Evolutionary conservation across 306 rosid species (phyloP), one percentile per base, ranked within the genome.

Genomic region (Cucurbita moschata): DNA sequence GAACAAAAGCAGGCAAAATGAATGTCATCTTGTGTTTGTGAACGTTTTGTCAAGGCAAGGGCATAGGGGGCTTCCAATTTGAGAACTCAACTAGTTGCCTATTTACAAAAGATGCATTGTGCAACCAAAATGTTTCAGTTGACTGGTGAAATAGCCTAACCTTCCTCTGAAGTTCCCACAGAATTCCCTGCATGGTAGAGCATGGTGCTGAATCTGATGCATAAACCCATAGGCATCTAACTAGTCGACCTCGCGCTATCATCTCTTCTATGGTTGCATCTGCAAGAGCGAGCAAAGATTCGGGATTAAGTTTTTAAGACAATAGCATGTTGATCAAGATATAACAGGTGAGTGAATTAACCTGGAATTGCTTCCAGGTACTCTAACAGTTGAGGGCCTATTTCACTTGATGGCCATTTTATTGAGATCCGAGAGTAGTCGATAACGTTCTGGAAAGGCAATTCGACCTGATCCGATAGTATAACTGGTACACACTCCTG

Each of bases 101-200:
- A 81, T 91, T 86, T 74, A 91, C 87, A 75, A 84, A 30, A 19
- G 99, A 85, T 66, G 88, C 92, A 58, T 95, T 87, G 73, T 89
- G 97, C 81, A 95, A 76, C 99, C 99, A 95, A 77, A 95, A 95
- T 57, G 97, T 91, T 87, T 89, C 97, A 23, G 86, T 82, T 57
- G 99, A 95, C 51, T 91, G 96, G 78, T 95, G 96, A 84, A 95
- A 95, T 61, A 80, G 83, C 84, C 97, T 85, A 5, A 86, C 87
- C 87, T 95, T 95, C 81, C 97, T 89, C 82, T 91, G 96, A 71
- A 95, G 96, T 68, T 95, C 99, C 99, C 96, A 89, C 85, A 91
- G 71, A 69, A 91, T 86, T 66, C 89, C 99, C 53, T 81, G 88
- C 96, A 89, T 84, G 79, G 97, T 97, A 5, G 97, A 95, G 79